phyloP scores from a whole-genome alignment of 192 early-diverging fungal species.

The Podila minutissima region DNA sequence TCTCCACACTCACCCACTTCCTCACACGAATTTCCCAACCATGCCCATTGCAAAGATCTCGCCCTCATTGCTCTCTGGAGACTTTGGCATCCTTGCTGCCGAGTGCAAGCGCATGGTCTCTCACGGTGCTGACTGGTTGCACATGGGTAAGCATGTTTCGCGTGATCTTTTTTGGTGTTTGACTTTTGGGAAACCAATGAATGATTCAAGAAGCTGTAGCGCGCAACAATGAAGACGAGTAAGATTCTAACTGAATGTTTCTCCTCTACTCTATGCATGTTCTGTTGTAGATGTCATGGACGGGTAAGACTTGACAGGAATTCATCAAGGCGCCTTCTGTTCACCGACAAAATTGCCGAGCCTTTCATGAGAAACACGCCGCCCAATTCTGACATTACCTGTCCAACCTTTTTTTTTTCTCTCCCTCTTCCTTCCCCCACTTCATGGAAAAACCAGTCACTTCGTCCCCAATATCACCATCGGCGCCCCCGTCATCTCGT shows the following conservation, averaged over 20 bases:
- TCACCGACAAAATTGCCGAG: no score
- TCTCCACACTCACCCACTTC: background rate
- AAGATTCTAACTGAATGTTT: background rate
- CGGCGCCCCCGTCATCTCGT: constrained; percentile 92
- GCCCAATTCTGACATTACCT: background rate
- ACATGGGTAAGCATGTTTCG: constrained; percentile 69
- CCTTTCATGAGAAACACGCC: no score
- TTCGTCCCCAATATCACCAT: constrained; percentile 98
- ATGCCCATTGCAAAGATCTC: constrained; percentile 87
- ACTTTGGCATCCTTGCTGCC: constrained; percentile 86
- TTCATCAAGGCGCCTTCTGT: no score
- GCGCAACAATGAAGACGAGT: background rate
- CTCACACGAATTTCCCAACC: background rate
- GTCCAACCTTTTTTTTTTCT: background rate
- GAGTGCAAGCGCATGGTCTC: constrained; percentile 90
- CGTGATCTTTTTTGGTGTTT: constrained; percentile 1
- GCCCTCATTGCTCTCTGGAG: constrained; percentile 90
- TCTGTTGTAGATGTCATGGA: constrained; percentile 87
- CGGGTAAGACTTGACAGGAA: constrained; percentile 62
- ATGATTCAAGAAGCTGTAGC: background rate
- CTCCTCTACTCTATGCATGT: background rate
- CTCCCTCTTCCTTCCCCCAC: background rate
- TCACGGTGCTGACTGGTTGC: constrained; percentile 93
- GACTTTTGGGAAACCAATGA: background rate
- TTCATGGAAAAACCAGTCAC: constrained; percentile 64